Conservation (phyloP, 2,329 filamentous ascomycete genomes). For the Ophiostoma sp. region DNA sequence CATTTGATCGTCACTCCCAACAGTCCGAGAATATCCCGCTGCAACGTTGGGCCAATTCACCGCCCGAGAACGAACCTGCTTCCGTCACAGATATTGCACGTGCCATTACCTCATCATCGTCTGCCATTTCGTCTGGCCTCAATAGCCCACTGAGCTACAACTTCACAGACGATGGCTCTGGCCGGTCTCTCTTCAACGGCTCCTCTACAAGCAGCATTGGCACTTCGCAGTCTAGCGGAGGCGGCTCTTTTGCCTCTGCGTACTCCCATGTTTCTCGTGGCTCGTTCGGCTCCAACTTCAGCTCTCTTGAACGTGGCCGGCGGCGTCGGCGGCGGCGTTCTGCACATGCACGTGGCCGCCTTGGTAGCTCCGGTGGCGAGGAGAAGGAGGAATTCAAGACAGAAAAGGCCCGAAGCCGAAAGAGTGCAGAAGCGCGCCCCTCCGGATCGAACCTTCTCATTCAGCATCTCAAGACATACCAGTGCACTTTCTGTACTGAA, state of each 20-base stretch:
- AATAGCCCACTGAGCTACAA: constrained; percentile 54
- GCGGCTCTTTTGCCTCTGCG: constrained; percentile 52
- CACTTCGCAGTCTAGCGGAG: constrained; percentile 55
- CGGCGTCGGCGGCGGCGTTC: constrained; percentile 48
- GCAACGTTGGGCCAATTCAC: constrained; percentile 56
- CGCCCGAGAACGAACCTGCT: constrained; percentile 56
- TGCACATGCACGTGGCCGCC: constrained; percentile 29
- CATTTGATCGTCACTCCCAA: constrained; percentile 27
- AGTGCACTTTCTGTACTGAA: constrained; percentile 65
- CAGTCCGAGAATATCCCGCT: constrained; percentile 48
- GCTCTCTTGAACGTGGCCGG: constrained; percentile 43
- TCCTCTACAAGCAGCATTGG: constrained; percentile 58
- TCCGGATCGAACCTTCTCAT: constrained; percentile 31
- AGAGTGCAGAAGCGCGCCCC: constrained; percentile 32
- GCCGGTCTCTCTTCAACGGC: constrained; percentile 52
- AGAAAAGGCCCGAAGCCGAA: constrained; percentile 24
- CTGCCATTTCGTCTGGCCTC: constrained; percentile 43
- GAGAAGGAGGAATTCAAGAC: not conserved
- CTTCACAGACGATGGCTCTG: constrained; percentile 57
- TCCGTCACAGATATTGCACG: constrained; percentile 55
- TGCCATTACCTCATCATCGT: constrained; percentile 49
- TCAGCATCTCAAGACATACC: constrained; percentile 52
- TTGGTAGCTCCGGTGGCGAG: constrained; percentile 10
- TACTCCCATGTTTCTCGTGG: constrained; percentile 55
- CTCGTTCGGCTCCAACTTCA: constrained; percentile 51